Evolutionary conservation across 345 rosid genomes (phyloP), one percentile per base, ranked within the genome.

Genomic region (Eucalyptus erythrocorys): DNA sequence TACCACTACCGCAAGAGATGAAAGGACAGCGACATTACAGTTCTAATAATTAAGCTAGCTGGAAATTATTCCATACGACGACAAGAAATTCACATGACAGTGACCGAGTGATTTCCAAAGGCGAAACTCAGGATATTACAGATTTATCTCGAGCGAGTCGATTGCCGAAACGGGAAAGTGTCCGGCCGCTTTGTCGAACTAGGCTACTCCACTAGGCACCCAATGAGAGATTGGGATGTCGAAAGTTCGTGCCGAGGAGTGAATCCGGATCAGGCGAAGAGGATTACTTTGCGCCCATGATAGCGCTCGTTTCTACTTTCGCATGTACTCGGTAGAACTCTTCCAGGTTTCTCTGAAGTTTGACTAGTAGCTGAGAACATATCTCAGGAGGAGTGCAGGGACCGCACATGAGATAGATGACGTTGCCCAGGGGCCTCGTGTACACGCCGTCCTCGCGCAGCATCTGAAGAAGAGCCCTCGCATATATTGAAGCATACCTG

Each of bases 341-440:
- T 76, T 93, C 93, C 32, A 98, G 97, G 87, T 95, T 91, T 85
- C 43, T 88, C 87, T 92, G 85, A 88, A 97, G 95, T 88, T 94
- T 95, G 90, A 90, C 14, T 45, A 98, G 97, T 15, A 94, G 93
- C 85, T 61, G 91, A n/a, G 85, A 82, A 95, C 99, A 98, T 87
- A 89, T 89, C 59, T 93, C 91, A 12, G 99, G 95, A 59, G 96
- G 87, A 21, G 98, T 94, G 88, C 97, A 96, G 86, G 99, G 99
- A 3, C 98, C 97, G 86, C 97, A 97, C 95, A 98, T 94, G 90
- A 98, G 93, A 90, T 98, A 98, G 26, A 98, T 92, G 34, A 97
- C 98, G 91, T 95, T 95, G 53, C 99, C 99, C 37, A 98, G 93
- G 82, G 99, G 98, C 80, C 98, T 94, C 93, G 87, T 90, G 94